Base-by-base conservation (phyloP, 768 basidiomycete genomes). In the Gloeopeniophorella convolvens region DNA sequence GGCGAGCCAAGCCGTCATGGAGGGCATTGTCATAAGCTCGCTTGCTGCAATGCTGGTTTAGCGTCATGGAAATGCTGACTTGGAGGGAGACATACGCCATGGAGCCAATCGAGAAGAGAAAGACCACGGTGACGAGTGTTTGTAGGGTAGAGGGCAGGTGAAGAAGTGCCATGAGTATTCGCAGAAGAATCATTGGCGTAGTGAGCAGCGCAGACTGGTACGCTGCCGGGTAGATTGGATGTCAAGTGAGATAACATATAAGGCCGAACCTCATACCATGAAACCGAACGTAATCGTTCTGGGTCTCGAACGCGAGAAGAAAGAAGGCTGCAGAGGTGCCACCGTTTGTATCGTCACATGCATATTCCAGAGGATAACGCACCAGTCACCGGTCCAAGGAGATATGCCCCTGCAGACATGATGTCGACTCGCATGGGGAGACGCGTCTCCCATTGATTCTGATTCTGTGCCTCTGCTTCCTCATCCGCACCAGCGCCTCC, bases 161-260 rank as follows among this genome's bases (percentile, higher is more conserved):
- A 21, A 81, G 61, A 6, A 83, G 60, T 18, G 79, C 74, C 30
- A 72, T 68, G 56, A 83, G 59, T 51, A 88, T 71, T 48, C 79
- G 70, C 28, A 83, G 53, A 21, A 79, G 40, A 28, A 85, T 59
- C 9, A 86, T 65, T 5, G 86, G 85, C 0, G 79, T 78, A 4
- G 79, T 79, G 35, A 86, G 64, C 11, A 90, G 70, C 4, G 83
- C 85, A 10, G 85, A 85, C 66, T 89, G 87, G 61, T 89, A 89
- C 26, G 84, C 88, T 90, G 61, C 18, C 52, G 31, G 47, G 45
- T 41, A 46, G 39, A 45, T 47, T 45, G 33, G 26, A 41, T 57
- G 42, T 47, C 6, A 39, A 45, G 42, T 47, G 31, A 27, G 47
- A 37, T 26, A 37, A 41, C 9, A 54, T 11, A 16, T 18, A 45